Evolutionary conservation across 1,284 basidiomycete species (phyloP).

Genomic region (Ganoderma lucidum): DNA sequence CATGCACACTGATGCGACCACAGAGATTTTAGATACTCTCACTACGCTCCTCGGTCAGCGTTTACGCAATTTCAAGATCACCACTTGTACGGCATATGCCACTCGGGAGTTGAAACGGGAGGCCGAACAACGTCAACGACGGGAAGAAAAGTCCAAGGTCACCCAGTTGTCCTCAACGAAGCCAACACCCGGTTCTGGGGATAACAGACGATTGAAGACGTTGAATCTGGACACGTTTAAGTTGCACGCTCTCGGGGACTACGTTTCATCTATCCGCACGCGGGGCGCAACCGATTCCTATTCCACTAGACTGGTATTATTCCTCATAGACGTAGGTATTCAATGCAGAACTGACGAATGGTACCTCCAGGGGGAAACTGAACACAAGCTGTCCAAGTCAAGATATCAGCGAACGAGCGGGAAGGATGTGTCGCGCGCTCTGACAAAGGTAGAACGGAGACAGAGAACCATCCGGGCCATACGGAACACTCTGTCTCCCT

Average conservation of each 20-base stretch:
- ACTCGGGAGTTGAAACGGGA: slow-evolving; percentile 2
- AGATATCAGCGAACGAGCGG: no score
- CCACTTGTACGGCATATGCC: neutral
- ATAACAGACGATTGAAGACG: slow-evolving; percentile 10
- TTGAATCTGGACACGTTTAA: slow-evolving; percentile 38
- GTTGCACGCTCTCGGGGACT: slow-evolving; percentile 37
- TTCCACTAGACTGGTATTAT: neutral
- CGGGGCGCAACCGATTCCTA: slow-evolving; percentile 30
- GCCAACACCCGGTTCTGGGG: neutral
- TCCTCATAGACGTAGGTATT: neutral
- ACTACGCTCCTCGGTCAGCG: neutral
- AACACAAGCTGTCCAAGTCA: no score
- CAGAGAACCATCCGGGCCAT: no score
- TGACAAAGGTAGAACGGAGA: no score
- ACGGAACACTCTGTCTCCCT: no score
- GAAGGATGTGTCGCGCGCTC: no score
- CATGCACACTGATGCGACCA: slow-evolving; percentile 39
- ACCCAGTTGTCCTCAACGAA: slow-evolving; percentile 17
- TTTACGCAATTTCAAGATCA: neutral
- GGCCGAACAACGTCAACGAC: neutral
- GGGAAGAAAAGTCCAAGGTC: slow-evolving; percentile 20
- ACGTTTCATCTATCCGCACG: slow-evolving; percentile 22
- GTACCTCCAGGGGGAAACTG: no score
- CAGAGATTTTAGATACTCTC: slow-evolving; percentile 25
- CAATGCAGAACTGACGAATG: slow-evolving; percentile 16